phyloP scores from a whole-genome alignment of 768 basidiomycete genomes.

The Arthromyces matolae region DNA sequence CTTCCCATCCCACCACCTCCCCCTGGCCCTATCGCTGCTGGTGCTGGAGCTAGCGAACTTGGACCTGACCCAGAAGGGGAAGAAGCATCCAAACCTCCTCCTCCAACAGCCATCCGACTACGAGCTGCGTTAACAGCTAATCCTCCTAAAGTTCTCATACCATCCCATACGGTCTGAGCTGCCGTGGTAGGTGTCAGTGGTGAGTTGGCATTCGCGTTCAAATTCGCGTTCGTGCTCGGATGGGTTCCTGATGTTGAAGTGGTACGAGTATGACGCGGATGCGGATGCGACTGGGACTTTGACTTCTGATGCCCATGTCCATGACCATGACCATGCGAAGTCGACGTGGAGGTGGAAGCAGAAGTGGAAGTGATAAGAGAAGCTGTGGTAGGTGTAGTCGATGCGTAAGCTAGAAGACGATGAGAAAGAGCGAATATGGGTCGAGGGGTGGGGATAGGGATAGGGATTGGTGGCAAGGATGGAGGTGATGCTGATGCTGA shows the following conservation, averaged over 20 bases:
- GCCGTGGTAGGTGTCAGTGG: constrained; percentile 22
- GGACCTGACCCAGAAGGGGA: no score
- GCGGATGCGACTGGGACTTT: no score
- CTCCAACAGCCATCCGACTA: constrained; percentile 27
- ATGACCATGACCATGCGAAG: background rate
- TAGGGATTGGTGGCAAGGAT: no score
- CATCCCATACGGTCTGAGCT: constrained; percentile 58
- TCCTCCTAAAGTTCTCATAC: constrained; percentile 61
- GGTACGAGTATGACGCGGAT: no score
- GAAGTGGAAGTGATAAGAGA: background rate
- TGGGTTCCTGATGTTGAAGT: background rate
- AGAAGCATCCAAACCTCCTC: background rate
- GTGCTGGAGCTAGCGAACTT: constrained; percentile 1
- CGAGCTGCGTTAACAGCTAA: constrained; percentile 53
- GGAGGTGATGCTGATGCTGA: no score
- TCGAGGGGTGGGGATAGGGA: constrained; percentile 16
- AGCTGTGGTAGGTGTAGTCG: constrained; percentile 11
- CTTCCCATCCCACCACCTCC: constrained; percentile 27
- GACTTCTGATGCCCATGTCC: no score
- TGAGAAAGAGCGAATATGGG: constrained; percentile 54
- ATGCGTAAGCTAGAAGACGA: constrained; percentile 61
- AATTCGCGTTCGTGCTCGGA: background rate
- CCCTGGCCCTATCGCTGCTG: constrained; percentile 18
- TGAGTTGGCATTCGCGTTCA: background rate
- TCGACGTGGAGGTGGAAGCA: constrained; percentile 2